Evolutionary conservation across 345 rosid genomes (phyloP), one percentile per base, ranked within the genome.

Genomic region (Diplotaxis tenuifolia): DNA sequence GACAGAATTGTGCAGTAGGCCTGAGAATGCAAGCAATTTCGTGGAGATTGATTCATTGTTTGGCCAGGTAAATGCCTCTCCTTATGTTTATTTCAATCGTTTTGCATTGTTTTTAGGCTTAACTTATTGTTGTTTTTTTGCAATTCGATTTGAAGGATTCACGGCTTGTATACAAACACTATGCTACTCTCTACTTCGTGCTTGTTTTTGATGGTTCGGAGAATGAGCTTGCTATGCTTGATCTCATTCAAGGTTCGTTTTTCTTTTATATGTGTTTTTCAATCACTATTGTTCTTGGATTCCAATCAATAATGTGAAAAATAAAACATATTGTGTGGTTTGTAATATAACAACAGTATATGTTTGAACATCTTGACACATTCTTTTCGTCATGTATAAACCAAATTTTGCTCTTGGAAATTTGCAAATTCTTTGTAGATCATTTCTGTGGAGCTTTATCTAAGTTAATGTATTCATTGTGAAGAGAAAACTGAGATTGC

Each of bases 161-260:
- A 50, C 85, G 90, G 66, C 88, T 92, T 65, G 97, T 90, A 2
- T 92, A 95, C 84, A 95, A 92, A 71, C 98, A 92, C 76, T 92
- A 70, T 50, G 97, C 99, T 19, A 92, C 99, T 72, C 87, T 95
- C 25, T 92, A 95, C 76, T 87, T 95, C 56, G 91, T 92, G 21
- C 82, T 89, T 22, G 84, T 92, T 12, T 95, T 90, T 75, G 98
- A 95, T 84, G 75, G 87, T 45, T 88, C 89, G 7, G 99, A 95
- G 80, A 95, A 90, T 81, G 96, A 92, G 79, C 96, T 95, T 63
- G 99, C 98, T 8, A 86, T 92, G 92, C 99, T 95, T 64, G 98
- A 95, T 75, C 88, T 92, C 62, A 92, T 88, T 52, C 97, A 92
- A 90, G 96, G 98, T 92, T 63, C 14, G 14, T 2, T 0, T 20